Evolutionary conservation across 768 basidiomycete genomes (phyloP).

Genomic region (Podaxis sp.): DNA sequence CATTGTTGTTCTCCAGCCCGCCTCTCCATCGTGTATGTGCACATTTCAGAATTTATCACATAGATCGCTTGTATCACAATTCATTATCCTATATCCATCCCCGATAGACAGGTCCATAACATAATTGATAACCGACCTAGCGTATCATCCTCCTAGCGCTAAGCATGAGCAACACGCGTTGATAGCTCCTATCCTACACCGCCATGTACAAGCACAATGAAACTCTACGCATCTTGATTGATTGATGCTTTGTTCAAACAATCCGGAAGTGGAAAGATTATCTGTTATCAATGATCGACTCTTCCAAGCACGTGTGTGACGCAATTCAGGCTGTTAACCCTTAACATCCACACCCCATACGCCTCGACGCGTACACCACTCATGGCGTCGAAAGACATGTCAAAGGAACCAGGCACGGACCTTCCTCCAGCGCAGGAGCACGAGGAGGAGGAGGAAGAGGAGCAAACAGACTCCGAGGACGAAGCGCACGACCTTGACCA

Average conservation of each 20-base stretch:
- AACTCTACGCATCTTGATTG: too few relatives aligned
- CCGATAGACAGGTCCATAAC: too few relatives aligned
- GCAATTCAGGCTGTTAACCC: background rate
- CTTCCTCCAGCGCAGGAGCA: background rate
- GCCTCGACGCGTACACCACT: background rate
- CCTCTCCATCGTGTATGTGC: too few relatives aligned
- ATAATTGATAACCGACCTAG: too few relatives aligned
- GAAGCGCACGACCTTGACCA: background rate
- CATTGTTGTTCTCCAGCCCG: too few relatives aligned
- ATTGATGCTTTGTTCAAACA: background rate
- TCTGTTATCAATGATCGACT: constrained; percentile 10
- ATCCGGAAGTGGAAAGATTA: background rate
- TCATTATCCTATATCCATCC: too few relatives aligned
- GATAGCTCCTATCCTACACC: too few relatives aligned
- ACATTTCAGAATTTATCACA: too few relatives aligned
- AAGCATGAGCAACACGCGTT: too few relatives aligned
- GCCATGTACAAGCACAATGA: too few relatives aligned
- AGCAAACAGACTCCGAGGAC: constrained; percentile 7
- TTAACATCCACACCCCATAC: background rate
- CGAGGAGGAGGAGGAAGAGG: constrained; percentile 1
- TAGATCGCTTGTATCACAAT: too few relatives aligned
- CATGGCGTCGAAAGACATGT: constrained; percentile 1
- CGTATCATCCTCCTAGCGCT: too few relatives aligned
- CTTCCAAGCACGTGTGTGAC: background rate
- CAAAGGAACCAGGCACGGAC: background rate